Evolutionary conservation across 2,329 filamentous ascomycete species (phyloP).

Genomic region (Colletotrichum sp.): DNA sequence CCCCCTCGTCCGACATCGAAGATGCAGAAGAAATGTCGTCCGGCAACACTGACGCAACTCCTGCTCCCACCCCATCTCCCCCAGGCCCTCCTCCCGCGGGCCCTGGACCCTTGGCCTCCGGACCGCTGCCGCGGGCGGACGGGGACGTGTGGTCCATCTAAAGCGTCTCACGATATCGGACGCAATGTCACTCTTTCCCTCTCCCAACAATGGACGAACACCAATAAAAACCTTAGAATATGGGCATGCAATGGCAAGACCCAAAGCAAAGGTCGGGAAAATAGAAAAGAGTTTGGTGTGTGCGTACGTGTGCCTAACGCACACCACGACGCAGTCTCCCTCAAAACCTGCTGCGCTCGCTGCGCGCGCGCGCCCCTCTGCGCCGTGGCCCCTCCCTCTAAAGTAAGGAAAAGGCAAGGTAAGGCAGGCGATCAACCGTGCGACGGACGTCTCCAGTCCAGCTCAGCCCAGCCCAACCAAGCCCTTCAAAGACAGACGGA

Average conservation of each 20-base stretch:
- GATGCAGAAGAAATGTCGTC: background rate
- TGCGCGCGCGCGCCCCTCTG: background rate
- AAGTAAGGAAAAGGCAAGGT: background rate
- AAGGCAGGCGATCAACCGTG: background rate
- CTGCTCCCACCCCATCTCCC: background rate
- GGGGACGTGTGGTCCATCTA: background rate
- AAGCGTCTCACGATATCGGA: background rate
- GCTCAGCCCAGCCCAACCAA: background rate
- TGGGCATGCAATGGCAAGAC: background rate
- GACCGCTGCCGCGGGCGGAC: conserved; percentile 8
- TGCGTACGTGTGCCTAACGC: background rate
- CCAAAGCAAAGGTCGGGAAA: background rate
- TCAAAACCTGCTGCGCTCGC: background rate
- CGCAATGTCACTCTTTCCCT: background rate
- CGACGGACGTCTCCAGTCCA: background rate
- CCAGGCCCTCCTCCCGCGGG: background rate
- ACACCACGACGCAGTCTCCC: background rate
- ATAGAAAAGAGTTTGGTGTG: background rate
- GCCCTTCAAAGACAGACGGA: background rate
- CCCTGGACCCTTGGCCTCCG: background rate
- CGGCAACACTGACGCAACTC: background rate
- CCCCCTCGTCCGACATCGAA: conserved; percentile 17
- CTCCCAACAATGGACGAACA: background rate
- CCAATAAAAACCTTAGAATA: background rate
- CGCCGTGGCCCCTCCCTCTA: background rate